Base-by-base conservation (phyloP, 2,329 filamentous ascomycete species). In the Calonectria hawksworthii region DNA sequence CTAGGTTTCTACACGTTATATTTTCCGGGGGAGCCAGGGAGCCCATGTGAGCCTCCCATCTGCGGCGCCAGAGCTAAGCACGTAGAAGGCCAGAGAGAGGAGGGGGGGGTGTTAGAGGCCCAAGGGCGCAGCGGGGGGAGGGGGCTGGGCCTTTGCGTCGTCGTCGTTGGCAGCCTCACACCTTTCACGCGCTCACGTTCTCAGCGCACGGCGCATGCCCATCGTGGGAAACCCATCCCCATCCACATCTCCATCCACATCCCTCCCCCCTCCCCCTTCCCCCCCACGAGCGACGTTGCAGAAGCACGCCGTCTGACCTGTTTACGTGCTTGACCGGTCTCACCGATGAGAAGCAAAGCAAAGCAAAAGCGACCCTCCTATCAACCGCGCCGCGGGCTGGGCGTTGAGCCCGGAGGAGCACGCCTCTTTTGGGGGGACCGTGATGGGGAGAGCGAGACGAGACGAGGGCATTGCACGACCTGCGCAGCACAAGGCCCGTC, bases 331-430 rank as follows among this genome's bases (percentile, higher is more conserved):
- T 61, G 32, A 38, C 56, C 56, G 56, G 56, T 61, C 56, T 36
- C 32, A 61, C 32, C 56, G 56, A 61, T 61, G 56, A 61, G 56
- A 61, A 16, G 56, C 56, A 61, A 61, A 61, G 56, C 56, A 61
- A 61, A n/a, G 32, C 56, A 23, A 36, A 61, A 36, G 21, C 44
- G 44, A 47, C 44, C 44, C 44, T 23, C 44, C 44, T 18, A 21
- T n/a, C 38, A 44, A 16, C 38, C 18, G 6, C 38, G 6, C 38
- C 16, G 6, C 38, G 38, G 38, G 16, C 18, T 44, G 1, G 38
- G 18, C 38, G 38, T 44, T 44, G 38, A 18, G 21, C 41, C 21
- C 41, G 41, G 41, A 47, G 21, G 41, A 47, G 2, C 18, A 47
- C 41, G 41, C 21, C 41, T 47, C 41, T 16, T 47, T n/a, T 47